Percentiles rank a stretch among this genome's conserved stretches.
Evolutionary conservation across 192 early-diverging fungal species (phyloP).

Genomic region (Dimargaris cristalligena): DNA sequence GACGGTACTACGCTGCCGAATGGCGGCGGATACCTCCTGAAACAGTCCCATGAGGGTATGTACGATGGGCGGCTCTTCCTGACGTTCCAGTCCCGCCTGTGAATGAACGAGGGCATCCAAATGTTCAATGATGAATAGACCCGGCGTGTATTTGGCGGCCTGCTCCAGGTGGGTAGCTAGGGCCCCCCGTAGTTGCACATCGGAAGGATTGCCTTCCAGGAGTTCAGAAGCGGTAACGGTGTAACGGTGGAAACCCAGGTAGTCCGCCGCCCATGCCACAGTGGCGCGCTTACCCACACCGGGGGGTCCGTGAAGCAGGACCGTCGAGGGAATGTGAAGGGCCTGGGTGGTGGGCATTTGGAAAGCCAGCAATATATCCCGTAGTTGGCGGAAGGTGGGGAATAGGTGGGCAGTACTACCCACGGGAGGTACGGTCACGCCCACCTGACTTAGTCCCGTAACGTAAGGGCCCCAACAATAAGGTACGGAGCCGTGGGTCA

Average conservation of each 20-base stretch:
- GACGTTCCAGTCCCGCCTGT: constrained; percentile 35
- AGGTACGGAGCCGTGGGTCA: constrained; percentile 18
- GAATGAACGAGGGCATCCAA: constrained; percentile 60
- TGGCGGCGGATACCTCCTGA: neutral
- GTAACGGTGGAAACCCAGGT: constrained; percentile 1
- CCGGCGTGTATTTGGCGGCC: constrained; percentile 57
- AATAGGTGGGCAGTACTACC: neutral
- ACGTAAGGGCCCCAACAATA: constrained; percentile 15
- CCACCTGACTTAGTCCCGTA: neutral
- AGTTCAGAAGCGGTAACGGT: neutral
- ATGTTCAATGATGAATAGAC: constrained; percentile 60
- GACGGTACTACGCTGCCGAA: no score
- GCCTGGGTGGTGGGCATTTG: constrained; percentile 54
- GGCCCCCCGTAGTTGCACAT: constrained; percentile 17
- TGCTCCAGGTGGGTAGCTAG: constrained; percentile 64
- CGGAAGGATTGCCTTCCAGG: neutral
- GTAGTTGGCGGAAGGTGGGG: constrained; percentile 27
- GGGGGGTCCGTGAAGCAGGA: constrained; percentile 58
- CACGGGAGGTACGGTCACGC: neutral
- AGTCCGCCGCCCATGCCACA: constrained; percentile 43
- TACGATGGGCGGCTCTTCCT: constrained; percentile 25
- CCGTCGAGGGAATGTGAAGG: constrained; percentile 50
- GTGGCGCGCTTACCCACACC: constrained; percentile 72
- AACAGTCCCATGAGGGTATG: constrained; percentile 6
- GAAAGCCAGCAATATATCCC: constrained; percentile 43